phyloP scores from a whole-genome alignment of 306 rosid genomes.

The Calophaca sinica region DNA sequence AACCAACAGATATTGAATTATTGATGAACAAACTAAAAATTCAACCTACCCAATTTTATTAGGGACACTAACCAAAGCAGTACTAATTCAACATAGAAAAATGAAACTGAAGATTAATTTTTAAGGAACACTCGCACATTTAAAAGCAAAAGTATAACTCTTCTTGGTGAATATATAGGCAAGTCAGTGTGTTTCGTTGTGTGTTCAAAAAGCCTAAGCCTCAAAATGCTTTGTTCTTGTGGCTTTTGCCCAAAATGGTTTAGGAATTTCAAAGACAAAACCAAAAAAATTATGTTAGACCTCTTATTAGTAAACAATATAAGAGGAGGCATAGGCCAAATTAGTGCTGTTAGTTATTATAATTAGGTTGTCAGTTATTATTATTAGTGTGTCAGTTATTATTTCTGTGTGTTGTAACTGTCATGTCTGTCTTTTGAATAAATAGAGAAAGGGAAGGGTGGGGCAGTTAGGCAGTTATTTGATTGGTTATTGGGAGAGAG shows the following conservation, averaged over 20 bases:
- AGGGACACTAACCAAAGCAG: conserved; percentile 9
- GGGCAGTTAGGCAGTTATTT: too few relatives aligned
- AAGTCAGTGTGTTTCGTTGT: not conserved
- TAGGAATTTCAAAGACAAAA: conserved; percentile 9
- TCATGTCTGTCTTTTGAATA: too few relatives aligned
- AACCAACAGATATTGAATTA: conserved; percentile 31
- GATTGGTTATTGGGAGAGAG: too few relatives aligned
- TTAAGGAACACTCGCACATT: not conserved
- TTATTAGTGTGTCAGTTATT: too few relatives aligned
- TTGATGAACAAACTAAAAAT: conserved; percentile 26
- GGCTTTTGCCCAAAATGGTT: conserved; percentile 13
- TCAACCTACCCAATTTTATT: conserved; percentile 34
- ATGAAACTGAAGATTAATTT: conserved; percentile 10
- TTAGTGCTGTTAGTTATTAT: too few relatives aligned
- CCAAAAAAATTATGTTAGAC: too few relatives aligned
- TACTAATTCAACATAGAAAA: conserved; percentile 34
- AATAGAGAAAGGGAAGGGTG: too few relatives aligned
- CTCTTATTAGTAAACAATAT: too few relatives aligned
- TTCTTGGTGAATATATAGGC: not conserved
- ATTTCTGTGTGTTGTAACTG: too few relatives aligned
- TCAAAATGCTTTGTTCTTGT: not conserved
- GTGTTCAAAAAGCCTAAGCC: not conserved
- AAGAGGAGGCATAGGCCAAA: too few relatives aligned
- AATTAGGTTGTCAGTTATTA: too few relatives aligned
- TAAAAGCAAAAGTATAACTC: not conserved